Evolutionary conservation across 2,329 filamentous ascomycete species (phyloP).

Genomic region (Pseudogymnoascus pannorum): DNA sequence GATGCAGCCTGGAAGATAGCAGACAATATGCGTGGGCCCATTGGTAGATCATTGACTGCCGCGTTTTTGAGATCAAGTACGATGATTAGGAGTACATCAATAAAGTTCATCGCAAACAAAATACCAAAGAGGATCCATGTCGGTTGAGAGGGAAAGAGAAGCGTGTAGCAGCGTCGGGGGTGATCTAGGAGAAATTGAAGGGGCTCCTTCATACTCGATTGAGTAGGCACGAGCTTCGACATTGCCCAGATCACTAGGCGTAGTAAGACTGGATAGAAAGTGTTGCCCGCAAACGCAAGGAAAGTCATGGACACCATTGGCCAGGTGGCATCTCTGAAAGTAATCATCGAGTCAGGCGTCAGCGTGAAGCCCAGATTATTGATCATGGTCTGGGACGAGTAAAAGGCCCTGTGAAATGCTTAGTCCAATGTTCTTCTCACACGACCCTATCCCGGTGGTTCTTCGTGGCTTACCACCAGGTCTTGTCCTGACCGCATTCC

Average conservation of each 20-base stretch:
- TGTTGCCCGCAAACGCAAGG: slow-evolving; percentile 90
- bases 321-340: slow-evolving; percentile 71
- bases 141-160: slow-evolving; percentile 81
- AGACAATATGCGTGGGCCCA: slow-evolving; percentile 70
- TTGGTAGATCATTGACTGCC: slow-evolving; percentile 59
- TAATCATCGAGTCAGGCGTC: slow-evolving; percentile 88
- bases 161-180: slow-evolving; percentile 88
- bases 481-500: slow-evolving; percentile 51
- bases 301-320: slow-evolving; percentile 73
- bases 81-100: slow-evolving; percentile 87
- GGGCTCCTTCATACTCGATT: slow-evolving; percentile 78
- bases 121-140: slow-evolving; percentile 96
- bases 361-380: slow-evolving; percentile 93
- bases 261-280: slow-evolving; percentile 89
- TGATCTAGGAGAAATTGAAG: slow-evolving; percentile 87
- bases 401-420: not conserved
- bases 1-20: slow-evolving; percentile 86
- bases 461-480: slow-evolving; percentile 91
- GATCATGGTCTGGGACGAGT: slow-evolving; percentile 32
- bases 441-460: slow-evolving; percentile 55
- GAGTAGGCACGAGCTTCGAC: slow-evolving; percentile 57
- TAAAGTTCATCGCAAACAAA: slow-evolving; percentile 69
- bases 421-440: not conserved
- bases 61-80: slow-evolving; percentile 63
- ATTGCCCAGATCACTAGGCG: slow-evolving; percentile 83